Base-by-base conservation (phyloP, 2,329 filamentous ascomycete species). In the Zymoseptoria crescenta region DNA sequence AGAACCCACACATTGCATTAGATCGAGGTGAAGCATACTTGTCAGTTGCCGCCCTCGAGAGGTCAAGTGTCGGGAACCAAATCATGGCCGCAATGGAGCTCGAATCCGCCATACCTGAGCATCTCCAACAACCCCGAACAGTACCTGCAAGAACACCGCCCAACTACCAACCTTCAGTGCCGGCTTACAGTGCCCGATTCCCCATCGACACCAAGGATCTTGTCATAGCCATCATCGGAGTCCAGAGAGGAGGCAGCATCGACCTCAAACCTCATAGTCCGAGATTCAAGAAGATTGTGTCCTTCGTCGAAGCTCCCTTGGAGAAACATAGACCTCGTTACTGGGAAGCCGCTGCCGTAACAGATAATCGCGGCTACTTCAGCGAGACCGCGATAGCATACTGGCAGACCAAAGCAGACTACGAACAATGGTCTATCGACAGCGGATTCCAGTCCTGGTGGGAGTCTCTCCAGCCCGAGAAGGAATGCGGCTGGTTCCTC, bases 391-490 rank as follows among this genome's bases (percentile, higher is more conserved):
- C 74, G 8, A 65, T 77, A 20, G 72, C 74, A 0, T 78, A 78
- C 65, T 78, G 75, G 74, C 65, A 69, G 1, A 71, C 66, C 45
- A 65, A 60, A 50, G 59, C 59, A 4, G 53, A 61, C 1, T 73
- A 73, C 62, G 58, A 67, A 1, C 56, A 59, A 4, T 78, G 75
- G 76, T 60, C 69, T 2, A 52, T 48, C 2, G 52, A 67, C 20
- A 74, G 72, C 8, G 75, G 73, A 0, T 78, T 78, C 56, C 54
- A 66, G 5, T 49, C 53, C 1, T 78, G 75, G 75, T 78, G 76
- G 76, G 55, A 71, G 3, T 62, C 54, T 3, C 62, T 74, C 1
- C 60, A 72, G 8, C 61, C 65, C 9, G 65, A 63, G n/a, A 54
- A 49, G 2, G 62, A 74, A 5, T 45, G 51, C 13, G 76, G 77